A percentile compares a stretch with the other conserved stretches of the same genome.
phyloP scores from a whole-genome alignment of 805 yeast species.

The Kodamaea jinghongensis region DNA sequence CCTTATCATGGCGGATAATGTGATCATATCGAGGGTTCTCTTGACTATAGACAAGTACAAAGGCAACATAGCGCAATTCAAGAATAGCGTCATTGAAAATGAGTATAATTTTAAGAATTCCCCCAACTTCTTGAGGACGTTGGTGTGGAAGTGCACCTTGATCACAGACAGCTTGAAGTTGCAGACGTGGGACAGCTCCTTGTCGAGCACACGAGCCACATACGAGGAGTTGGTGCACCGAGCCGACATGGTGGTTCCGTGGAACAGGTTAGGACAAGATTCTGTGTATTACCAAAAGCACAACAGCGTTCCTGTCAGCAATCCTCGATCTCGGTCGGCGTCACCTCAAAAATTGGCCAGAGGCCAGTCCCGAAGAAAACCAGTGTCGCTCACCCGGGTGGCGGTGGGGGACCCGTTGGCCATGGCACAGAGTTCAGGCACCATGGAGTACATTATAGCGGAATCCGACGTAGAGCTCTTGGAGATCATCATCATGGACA shows the following conservation, averaged over 20 bases:
- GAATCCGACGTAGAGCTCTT: conserved; percentile 40
- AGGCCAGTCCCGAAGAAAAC: background rate
- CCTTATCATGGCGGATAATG: conserved; percentile 25
- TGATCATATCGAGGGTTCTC: conserved; percentile 33
- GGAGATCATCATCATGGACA: conserved; percentile 46
- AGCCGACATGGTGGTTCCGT: conserved; percentile 35
- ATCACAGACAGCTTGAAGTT: conserved; percentile 37
- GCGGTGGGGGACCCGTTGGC: conserved; percentile 20
- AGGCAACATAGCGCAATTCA: conserved; percentile 25
- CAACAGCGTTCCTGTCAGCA: conserved; percentile 1
- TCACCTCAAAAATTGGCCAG: background rate
- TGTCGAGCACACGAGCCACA: conserved; percentile 30
- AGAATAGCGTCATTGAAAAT: conserved; percentile 25
- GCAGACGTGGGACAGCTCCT: conserved; percentile 29
- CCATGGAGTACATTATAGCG: background rate
- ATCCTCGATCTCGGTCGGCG: background rate
- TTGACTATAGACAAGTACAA: conserved; percentile 37
- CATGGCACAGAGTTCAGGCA: conserved; percentile 5
- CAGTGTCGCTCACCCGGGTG: conserved; percentile 17
- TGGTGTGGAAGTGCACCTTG: conserved; percentile 38
- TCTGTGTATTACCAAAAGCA: conserved; percentile 20
- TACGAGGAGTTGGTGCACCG: conserved; percentile 31
- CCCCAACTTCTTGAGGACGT: conserved; percentile 27
- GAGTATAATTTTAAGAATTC: conserved; percentile 24
- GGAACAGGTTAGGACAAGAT: conserved; percentile 34